Percentiles rank a stretch among this genome's conserved stretches.
Conservation (phyloP, 2,329 filamentous ascomycete species). For the Cercospora sesami region DNA sequence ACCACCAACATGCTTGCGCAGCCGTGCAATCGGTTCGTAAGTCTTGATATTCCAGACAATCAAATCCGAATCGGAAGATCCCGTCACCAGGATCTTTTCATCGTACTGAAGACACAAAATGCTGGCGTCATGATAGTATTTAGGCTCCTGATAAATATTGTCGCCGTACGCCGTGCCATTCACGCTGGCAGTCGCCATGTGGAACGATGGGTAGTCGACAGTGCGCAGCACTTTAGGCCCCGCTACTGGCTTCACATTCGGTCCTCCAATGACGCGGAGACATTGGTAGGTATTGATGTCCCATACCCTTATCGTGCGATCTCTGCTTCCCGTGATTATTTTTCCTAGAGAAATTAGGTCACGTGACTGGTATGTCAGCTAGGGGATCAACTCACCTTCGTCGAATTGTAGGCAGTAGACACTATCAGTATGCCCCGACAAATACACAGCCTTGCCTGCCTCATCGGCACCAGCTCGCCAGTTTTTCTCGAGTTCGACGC, state of each 20-base stretch:
- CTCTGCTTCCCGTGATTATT: slow-evolving; percentile 93
- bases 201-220: slow-evolving; percentile 43
- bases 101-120: slow-evolving; percentile 96
- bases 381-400: slow-evolving; percentile 58
- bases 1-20: slow-evolving; percentile 77
- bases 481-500: slow-evolving; percentile 70
- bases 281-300: slow-evolving; percentile 88
- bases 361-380: too few relatives aligned
- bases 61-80: slow-evolving; percentile 87
- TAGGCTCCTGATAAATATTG: slow-evolving; percentile 49
- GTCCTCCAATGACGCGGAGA: slow-evolving; percentile 77
- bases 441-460: slow-evolving; percentile 77
- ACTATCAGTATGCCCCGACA: slow-evolving; percentile 91
- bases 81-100: slow-evolving; percentile 86
- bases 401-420: slow-evolving; percentile 99
- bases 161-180: slow-evolving; percentile 51
- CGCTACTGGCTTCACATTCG: slow-evolving; percentile 58
- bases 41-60: slow-evolving; percentile 86
- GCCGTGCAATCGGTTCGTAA: slow-evolving; percentile 76
- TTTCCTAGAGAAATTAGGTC: slow-evolving; percentile 51
- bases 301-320: slow-evolving; percentile 95
- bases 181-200: slow-evolving; percentile 44
- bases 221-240: slow-evolving; percentile 48
- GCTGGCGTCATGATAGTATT: slow-evolving; percentile 78
- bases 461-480: slow-evolving; percentile 68